Base-by-base conservation (phyloP, 805 yeast genomes). In the Metschnikowia matae region DNA sequence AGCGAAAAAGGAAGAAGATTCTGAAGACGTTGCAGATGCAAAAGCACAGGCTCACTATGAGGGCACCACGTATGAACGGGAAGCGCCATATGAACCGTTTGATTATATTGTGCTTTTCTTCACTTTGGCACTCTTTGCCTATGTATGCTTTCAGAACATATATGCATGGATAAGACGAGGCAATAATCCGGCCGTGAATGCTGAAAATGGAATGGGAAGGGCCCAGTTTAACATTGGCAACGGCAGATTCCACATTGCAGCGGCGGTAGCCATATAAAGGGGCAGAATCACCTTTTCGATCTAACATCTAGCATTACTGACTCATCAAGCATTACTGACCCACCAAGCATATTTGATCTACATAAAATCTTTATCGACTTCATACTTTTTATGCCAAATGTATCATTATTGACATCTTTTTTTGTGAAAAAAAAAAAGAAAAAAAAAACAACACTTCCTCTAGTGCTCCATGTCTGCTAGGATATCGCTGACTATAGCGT, bases 41-140 rank as follows among this genome's bases (percentile, higher is more conserved):
- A 62, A 58, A 42, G 70, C 73, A 2, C 53, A 54, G 32, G 67
- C 69, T 1, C 74, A 71, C 40, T 71, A 67, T 40, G 73, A 70
- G 52, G 74, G 74, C 3, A 49, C 51, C 0, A 39, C 53, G 11
- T 57, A 46, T 40, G 58, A 50, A 5, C 57, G 36, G 4, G 62
- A 59, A 20, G 60, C 49, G 6, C 71, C 63, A n/a, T 62, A 62
- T 48, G 70, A 66, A 37, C 39, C 60, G 11, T 67, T 64, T n/a
- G 77, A 73, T 55, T 71, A 68, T 46, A 47, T 71, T 29, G 64
- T 70, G 2, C 62, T 70, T 23, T 56, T 58, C 14, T 44, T 68
- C 26, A 65, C 70, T 1, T 44, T 67, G 23, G 49, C 56, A 14
- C 60, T 73, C 35, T 69, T 73, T 48, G 44, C 57, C 5, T 58